Base-by-base conservation (phyloP, 495 filamentous ascomycete genomes). In the Penicillium nucicola region DNA sequence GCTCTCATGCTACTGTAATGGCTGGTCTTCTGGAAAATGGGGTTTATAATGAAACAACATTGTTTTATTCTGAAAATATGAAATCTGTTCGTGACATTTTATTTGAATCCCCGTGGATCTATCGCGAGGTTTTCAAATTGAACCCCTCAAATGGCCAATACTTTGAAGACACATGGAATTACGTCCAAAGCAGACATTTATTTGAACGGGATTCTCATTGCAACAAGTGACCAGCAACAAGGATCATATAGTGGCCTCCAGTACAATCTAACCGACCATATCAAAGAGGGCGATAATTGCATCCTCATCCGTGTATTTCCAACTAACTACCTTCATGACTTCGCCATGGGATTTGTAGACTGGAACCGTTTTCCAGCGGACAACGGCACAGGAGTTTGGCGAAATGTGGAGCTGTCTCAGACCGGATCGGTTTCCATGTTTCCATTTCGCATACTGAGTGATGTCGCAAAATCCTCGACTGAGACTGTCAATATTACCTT, bases 331-430 rank as follows among this genome's bases (percentile, higher is more conserved):
- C 68, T 78, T 22, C 68, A 75, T 20, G 81, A 87, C 48, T 72
- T 86, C 39, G 80, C 76, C 0, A 56, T 81, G 15, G 80, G 83
- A 0, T 87, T 82, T 46, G 77, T 81, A 1, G 84, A 87, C 48
- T 87, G 84, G 84, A 86, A 85, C 36, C 83, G 83, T 0, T 81
- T 77, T 46, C 83, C 84, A 0, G 65, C 72, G 0, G 79, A 84
- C 55, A 82, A 78, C 42, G 77, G 78, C 1, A 83, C 77, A 0
- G 83, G 84, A 0, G 72, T 87, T 2, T 86, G 84, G 84, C 72
- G 84, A 1, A 58, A 84, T 38, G 72, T 87, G 5, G 80, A 82
- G 42, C 18, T 87, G 18, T 76, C 76, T 42, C 74, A 80, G 53
- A 84, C 79, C 0, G 82, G 82, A 0, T 59, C 77, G 5, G 73